Conservation (phyloP, 2,329 filamentous ascomycete species). For the Fusarium compactum region DNA sequence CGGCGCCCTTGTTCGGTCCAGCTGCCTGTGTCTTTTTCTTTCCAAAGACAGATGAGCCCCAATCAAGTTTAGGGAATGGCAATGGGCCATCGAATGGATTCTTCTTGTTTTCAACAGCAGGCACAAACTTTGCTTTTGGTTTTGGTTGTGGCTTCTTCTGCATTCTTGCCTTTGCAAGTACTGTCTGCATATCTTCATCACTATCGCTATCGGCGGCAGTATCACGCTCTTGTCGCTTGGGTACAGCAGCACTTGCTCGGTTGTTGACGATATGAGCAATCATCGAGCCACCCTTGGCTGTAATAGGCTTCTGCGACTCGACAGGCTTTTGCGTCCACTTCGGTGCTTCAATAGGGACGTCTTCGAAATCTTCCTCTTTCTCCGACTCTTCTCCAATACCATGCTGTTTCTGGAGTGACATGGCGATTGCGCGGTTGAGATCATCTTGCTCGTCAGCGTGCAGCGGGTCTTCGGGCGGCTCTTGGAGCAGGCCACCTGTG, state of each 20-base stretch:
- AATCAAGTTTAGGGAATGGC: constrained; percentile 89
- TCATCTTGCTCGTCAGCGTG: constrained; percentile 67
- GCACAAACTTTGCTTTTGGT: constrained; percentile 54
- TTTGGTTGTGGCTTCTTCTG: constrained; percentile 62
- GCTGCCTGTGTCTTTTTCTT: constrained; percentile 52
- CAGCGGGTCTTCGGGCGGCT: constrained; percentile 54
- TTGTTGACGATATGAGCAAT: constrained; percentile 82
- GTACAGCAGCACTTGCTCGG: constrained; percentile 71
- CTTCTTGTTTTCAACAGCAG: constrained; percentile 64
- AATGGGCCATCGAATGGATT: constrained; percentile 81
- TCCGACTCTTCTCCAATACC: constrained; percentile 53
- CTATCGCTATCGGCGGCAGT: constrained; percentile 69
- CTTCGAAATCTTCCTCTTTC: constrained; percentile 62
- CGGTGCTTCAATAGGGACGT: constrained; percentile 60
- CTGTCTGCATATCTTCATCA: constrained; percentile 83
- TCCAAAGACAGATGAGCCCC: constrained; percentile 70
- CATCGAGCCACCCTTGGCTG: constrained; percentile 66
- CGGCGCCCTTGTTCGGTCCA: constrained; percentile 25
- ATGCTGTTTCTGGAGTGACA: constrained; percentile 81
- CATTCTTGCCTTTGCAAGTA: constrained; percentile 78
- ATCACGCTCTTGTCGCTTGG: constrained; percentile 52
- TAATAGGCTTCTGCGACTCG: constrained; percentile 63
- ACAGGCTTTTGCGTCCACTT: constrained; percentile 69
- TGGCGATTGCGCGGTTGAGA: constrained; percentile 81
- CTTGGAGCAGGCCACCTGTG: constrained; percentile 32